A percentile compares a stretch with the other conserved stretches of the same genome.
These are phyloP conservation scores for Colletotrichum sp. DNA, from an alignment of 2,329 filamentous ascomycete species.

Conservation along the genomic window DNA sequence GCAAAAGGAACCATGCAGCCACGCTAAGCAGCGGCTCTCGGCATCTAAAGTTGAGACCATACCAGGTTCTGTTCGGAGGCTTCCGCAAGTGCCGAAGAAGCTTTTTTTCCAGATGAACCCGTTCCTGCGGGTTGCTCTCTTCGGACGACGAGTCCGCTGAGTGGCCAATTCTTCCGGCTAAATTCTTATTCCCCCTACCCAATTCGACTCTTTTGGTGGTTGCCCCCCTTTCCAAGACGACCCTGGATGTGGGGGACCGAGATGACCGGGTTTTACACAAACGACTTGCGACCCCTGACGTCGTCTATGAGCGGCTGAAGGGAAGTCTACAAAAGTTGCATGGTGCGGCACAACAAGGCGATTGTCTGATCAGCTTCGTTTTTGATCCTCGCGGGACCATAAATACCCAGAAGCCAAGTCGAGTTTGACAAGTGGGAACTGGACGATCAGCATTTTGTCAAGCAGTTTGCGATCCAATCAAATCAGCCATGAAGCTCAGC, in stretches of 20 bases:
- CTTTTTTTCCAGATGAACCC: constrained; percentile 7
- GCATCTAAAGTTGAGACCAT: not conserved
- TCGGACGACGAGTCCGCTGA: not conserved
- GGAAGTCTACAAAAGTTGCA: constrained; percentile 1
- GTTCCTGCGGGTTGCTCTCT: not conserved
- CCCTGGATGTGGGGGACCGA: constrained; percentile 7
- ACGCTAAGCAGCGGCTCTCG: not conserved
- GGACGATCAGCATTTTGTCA: not conserved
- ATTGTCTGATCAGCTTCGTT: not conserved
- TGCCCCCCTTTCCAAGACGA: not conserved
- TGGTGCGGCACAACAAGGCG: not conserved
- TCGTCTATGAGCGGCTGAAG: not conserved
- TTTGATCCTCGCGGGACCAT: not conserved
- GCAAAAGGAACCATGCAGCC: not conserved
- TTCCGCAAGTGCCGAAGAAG: constrained; percentile 5
- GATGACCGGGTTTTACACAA: constrained; percentile 7
- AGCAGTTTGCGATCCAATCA: not conserved
- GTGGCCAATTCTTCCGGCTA: not conserved
- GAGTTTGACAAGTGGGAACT: not conserved
- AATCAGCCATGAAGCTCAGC: constrained; percentile 14
- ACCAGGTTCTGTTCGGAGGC: not conserved
- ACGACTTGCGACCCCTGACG: not conserved
- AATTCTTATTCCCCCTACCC: not conserved
- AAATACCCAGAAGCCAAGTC: not conserved
- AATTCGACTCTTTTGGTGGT: not conserved